phyloP scores from a whole-genome alignment of 2,329 filamentous ascomycete genomes.

The Chaetothyriales sp. region DNA sequence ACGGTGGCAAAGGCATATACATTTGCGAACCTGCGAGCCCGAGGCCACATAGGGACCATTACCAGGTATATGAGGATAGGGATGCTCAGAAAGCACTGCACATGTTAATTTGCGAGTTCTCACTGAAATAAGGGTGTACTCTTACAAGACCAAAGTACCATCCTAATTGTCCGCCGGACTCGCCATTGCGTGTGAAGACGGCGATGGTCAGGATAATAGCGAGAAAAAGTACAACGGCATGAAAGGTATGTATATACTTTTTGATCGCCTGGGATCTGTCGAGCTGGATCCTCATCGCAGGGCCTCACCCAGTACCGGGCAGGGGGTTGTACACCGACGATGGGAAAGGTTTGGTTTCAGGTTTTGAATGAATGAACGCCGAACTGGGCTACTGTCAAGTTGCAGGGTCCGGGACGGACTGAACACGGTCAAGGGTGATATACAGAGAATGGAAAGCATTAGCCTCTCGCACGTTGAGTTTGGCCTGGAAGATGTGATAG shows the following conservation, averaged over 20 bases:
- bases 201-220: slow-evolving; percentile 45
- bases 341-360: no score
- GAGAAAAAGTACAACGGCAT: slow-evolving; percentile 44
- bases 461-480: no score
- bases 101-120: neutral
- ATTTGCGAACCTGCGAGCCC: slow-evolving; percentile 45
- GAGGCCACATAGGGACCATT: slow-evolving; percentile 48
- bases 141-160: slow-evolving; percentile 38
- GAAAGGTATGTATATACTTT: slow-evolving; percentile 40
- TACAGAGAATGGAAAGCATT: no score
- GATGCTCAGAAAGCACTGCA: slow-evolving; percentile 45
- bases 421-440: no score
- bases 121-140: neutral
- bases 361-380: no score
- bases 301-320: no score
- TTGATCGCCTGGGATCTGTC: slow-evolving; percentile 40
- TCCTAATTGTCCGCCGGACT: slow-evolving; percentile 40
- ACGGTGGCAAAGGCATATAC: slow-evolving; percentile 46
- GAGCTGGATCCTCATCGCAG: slow-evolving; percentile 13
- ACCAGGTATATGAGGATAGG: slow-evolving; percentile 47
- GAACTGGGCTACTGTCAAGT: no score
- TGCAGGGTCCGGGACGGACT: no score
- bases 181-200: slow-evolving; percentile 41
- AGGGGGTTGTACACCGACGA: no score
- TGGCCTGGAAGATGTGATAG: no score